phyloP scores from a whole-genome alignment of 805 yeast genomes.

The Ogataea kodamae region DNA sequence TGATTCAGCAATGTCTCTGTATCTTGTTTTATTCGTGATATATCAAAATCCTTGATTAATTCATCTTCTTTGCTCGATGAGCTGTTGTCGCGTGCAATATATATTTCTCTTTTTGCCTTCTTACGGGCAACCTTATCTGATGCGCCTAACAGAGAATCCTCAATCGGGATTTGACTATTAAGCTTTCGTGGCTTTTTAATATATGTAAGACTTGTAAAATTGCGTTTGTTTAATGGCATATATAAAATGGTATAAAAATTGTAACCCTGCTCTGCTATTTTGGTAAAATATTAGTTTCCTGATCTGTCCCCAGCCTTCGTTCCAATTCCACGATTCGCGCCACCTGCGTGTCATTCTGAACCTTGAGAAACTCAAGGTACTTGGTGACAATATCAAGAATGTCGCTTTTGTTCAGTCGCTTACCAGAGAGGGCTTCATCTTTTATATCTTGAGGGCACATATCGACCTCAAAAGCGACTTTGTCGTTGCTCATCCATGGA shows the following conservation, averaged over 20 bases:
- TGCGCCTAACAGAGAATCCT: constrained; percentile 11
- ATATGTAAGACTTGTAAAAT: constrained; percentile 12
- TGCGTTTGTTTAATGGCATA: constrained; percentile 8
- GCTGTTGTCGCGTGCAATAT: constrained; percentile 9
- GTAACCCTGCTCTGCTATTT: constrained; percentile 1
- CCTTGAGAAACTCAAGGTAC: constrained; percentile 52
- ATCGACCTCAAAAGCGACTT: constrained; percentile 61
- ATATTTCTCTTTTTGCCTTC: constrained; percentile 5
- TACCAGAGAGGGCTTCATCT: constrained; percentile 17
- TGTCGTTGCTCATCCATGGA: constrained; percentile 63
- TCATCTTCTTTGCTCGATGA: constrained; percentile 21
- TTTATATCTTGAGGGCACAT: constrained; percentile 9
- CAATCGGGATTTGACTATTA: constrained; percentile 12
- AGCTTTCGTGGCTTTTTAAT: constrained; percentile 15
- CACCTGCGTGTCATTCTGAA: constrained; percentile 38
- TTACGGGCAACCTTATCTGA: neutral
- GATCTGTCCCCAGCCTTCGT: neutral
- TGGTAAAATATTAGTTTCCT: too few species aligned
- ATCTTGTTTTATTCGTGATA: constrained; percentile 29
- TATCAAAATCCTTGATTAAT: constrained; percentile 23
- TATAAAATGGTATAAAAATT: constrained; percentile 6
- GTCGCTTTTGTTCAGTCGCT: constrained; percentile 60
- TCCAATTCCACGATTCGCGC: constrained; percentile 15
- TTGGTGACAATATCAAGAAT: constrained; percentile 66
- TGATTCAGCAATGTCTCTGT: constrained; percentile 31